Evolutionary conservation across 2,329 filamentous ascomycete genomes (phyloP), one percentile per base, ranked within the genome.

Genomic region (Lasiodiplodia theobromae): DNA sequence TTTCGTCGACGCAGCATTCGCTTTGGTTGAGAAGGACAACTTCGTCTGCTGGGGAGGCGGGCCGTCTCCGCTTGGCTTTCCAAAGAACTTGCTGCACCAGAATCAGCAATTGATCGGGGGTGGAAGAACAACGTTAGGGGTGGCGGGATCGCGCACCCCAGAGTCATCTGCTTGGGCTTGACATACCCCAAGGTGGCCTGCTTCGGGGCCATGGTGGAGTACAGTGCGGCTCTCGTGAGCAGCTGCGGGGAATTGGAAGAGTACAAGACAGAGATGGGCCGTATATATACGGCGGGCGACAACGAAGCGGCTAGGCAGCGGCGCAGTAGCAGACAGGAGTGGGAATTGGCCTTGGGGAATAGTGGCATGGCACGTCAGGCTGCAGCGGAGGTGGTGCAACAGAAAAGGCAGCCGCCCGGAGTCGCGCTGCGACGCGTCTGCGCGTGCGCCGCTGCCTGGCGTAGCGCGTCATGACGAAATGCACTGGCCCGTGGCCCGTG

Each of bases 141-240:
- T 51, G 58, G 58, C 69, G 52, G 70, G 49, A 71, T 66, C 70
- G 80, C 84, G 80, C 88, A 94, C 92, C 90, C 87, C 79, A 95
- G 82, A 74, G 90, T 93, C 77, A 86, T 88, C 84, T 95, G 92
- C 72, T 86, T 85, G 75, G 89, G 83, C 81, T 88, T 90, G 71
- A 95, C 93, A 83, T 96, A 97, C 94, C 92, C 92, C 79, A 97
- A 83, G 70, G 92, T 97, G 75, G 92, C 89, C 82, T 97, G 93
- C 78, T 92, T 94, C 23, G 82, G 82, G 62, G 83, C 73, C 83
- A 85, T 85, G 52, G 63, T 73, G 70, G 70, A n/a, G 70, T 53
- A 69, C 56, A 52, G 52, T 5, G 60, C 69, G 60, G 68, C 63
- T 49, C 65, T 63, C 51, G 70, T 25, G 57, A 64, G 67, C 70